Base-by-base conservation (phyloP, 2,329 filamentous ascomycete species). In the Claviceps sp. region DNA sequence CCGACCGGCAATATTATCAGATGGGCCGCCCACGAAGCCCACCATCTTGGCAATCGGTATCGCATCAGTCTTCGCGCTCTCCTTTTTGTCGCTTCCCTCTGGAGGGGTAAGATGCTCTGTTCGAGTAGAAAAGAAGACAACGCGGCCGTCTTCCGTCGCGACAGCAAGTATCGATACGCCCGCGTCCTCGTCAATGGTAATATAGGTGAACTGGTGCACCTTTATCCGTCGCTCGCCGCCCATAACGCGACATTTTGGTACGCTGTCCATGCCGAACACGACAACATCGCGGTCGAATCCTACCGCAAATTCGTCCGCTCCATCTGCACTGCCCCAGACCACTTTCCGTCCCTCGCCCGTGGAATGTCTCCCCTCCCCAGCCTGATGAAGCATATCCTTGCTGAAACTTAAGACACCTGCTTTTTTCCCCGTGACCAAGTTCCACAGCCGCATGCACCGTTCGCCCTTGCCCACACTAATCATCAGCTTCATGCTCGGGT, bases 401-500 rank as follows among this genome's bases (percentile, higher is more conserved):
- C 78, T 79, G 65, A 97, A 97, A 64, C 87, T 93, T 59, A 98
- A 71, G 50, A 95, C 90, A 34, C 90, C 89, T 1, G 90, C 90
- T 71, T 95, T 96, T 72, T 91, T 95, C 16, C 90, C 93, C 2
- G 91, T 97, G 58, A 97, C 89, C 57, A 98, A 67, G 63, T 98
- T 97, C 93, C 93, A 98, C 57, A 97, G 68, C 57, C 93, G 76
- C 87, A 98, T 94, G 62, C 84, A 89, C 57, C 82, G 83, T 71
- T 98, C 93, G 57, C 89, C 89, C 61, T 85, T 88, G 59, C 88
- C 85, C 8, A 97, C 89, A 60, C 82, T 94, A 54, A 98, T 81
- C 87, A 97, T 95, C 49, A 98, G 74, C 71, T 96, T 97, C 78
- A 95, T 88, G 66, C 87, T 94, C 0, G 93, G 91, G 65, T 98